phyloP scores from a whole-genome alignment of 2,329 filamentous ascomycete species.

The Amauroascus niger region DNA sequence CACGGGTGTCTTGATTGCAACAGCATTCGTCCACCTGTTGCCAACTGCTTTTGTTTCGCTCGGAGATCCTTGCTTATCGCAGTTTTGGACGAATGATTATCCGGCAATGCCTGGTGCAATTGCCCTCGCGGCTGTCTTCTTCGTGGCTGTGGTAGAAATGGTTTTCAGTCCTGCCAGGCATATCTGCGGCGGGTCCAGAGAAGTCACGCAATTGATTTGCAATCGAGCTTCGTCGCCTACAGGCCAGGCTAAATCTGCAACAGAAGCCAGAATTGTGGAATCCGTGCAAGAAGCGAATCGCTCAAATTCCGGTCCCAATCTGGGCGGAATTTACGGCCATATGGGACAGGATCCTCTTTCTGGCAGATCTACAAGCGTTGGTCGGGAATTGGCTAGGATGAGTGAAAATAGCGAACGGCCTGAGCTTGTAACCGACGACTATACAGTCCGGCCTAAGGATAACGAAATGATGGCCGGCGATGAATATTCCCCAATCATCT shows the following conservation, averaged over 20 bases:
- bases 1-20: constrained; percentile 76
- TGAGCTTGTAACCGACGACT: constrained; percentile 17
- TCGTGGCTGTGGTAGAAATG: constrained; percentile 48
- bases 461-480: not conserved
- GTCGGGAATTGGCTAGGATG: constrained; percentile 23
- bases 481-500: constrained; percentile 1
- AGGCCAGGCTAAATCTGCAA: not conserved
- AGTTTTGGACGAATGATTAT: constrained; percentile 40
- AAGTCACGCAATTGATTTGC: constrained; percentile 10
- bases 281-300: not conserved
- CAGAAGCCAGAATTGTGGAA: not conserved
- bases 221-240: not conserved
- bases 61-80: constrained; percentile 52
- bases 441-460: not conserved
- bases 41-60: constrained; percentile 59
- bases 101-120: constrained; percentile 43
- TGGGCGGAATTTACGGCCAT: constrained; percentile 15
- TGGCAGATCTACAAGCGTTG: constrained; percentile 21
- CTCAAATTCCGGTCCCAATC: constrained; percentile 15
- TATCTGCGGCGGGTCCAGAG: constrained; percentile 19
- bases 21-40: constrained; percentile 69
- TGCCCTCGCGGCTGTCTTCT: constrained; percentile 37
- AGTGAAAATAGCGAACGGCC: constrained; percentile 20
- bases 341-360: constrained; percentile 22
- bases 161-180: constrained; percentile 38